phyloP scores from a whole-genome alignment of 164 flowering plant genomes.

The Stephania japonica region DNA sequence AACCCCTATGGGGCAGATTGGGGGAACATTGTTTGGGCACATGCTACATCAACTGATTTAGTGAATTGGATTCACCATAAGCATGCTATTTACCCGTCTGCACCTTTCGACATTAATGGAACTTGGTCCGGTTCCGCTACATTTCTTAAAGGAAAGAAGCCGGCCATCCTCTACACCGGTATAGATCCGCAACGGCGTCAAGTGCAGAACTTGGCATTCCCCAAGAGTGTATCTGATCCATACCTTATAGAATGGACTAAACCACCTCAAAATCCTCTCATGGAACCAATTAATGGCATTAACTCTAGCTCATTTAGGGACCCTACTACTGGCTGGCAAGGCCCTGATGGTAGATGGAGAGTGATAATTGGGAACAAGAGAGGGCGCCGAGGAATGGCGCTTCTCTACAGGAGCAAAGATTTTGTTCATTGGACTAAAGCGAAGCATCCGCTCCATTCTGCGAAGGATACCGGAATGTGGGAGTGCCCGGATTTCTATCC shows the following conservation, averaged over 20 bases:
- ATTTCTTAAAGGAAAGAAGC: conserved; percentile 36
- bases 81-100: conserved; percentile 30
- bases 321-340: conserved; percentile 71
- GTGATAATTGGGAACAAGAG: conserved; percentile 49
- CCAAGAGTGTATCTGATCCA: conserved; percentile 59
- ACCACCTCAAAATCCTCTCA: conserved; percentile 43
- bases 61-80: conserved; percentile 38
- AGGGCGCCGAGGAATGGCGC: conserved; percentile 32
- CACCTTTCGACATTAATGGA: conserved; percentile 35
- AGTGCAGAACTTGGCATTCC: conserved; percentile 44
- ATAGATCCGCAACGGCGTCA: conserved; percentile 21
- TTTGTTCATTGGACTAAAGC: conserved; percentile 41
- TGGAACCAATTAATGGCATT: conserved; percentile 37
- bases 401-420: conserved; percentile 52
- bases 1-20: conserved; percentile 62
- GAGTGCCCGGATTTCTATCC: conserved; percentile 81
- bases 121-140: conserved; percentile 56
- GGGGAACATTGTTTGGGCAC: conserved; percentile 79
- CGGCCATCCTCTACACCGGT: conserved; percentile 50
- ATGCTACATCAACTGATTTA: conserved; percentile 57
- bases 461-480: conserved; percentile 53
- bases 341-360: conserved; percentile 48
- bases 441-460: conserved; percentile 37
- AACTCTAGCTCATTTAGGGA: conserved; percentile 57
- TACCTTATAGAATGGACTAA: conserved; percentile 57